Evolutionary conservation across 2,329 filamentous ascomycete species (phyloP).

Genomic region (Davidsoniella neocaledoniae): DNA sequence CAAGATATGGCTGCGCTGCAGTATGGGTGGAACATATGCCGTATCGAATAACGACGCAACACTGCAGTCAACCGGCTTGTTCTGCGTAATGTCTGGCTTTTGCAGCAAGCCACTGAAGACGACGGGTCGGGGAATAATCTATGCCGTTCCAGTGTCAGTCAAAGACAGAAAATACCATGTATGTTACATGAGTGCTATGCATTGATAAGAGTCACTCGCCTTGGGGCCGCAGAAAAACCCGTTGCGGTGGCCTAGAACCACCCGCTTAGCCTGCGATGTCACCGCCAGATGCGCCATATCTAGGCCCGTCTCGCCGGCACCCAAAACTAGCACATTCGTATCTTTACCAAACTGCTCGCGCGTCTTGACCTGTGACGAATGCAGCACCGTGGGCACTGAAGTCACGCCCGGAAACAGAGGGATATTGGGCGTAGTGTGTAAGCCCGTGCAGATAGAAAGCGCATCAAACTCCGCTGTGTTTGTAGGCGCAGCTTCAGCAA

Average conservation of each 20-base stretch:
- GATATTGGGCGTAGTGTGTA: constrained; percentile 26
- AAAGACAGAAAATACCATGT: too few species aligned
- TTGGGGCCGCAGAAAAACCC: constrained; percentile 31
- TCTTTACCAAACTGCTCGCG: constrained; percentile 24
- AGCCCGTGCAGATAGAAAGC: constrained; percentile 28
- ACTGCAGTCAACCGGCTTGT: constrained; percentile 30
- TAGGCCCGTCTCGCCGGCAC: constrained; percentile 29
- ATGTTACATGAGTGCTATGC: background rate
- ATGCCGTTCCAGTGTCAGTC: background rate
- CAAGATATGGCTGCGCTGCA: constrained; percentile 25
- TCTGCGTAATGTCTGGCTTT: constrained; percentile 15
- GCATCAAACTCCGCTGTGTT: constrained; percentile 23
- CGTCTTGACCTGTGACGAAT: constrained; percentile 27
- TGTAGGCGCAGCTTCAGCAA: constrained; percentile 14
- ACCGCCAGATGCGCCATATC: constrained; percentile 29
- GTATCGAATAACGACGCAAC: constrained; percentile 34
- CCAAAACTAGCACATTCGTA: constrained; percentile 26
- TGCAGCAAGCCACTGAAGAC: constrained; percentile 2
- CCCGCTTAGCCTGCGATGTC: constrained; percentile 24
- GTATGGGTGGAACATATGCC: constrained; percentile 29
- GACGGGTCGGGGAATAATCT: constrained; percentile 7
- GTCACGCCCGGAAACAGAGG: constrained; percentile 24
- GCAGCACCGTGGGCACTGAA: constrained; percentile 18
- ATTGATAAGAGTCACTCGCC: constrained; percentile 15
- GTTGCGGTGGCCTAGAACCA: constrained; percentile 28